These are phyloP conservation scores for Chytriomyces hyalinus DNA, from an alignment of 192 early-diverging fungal species.

Conservation along the genomic window DNA sequence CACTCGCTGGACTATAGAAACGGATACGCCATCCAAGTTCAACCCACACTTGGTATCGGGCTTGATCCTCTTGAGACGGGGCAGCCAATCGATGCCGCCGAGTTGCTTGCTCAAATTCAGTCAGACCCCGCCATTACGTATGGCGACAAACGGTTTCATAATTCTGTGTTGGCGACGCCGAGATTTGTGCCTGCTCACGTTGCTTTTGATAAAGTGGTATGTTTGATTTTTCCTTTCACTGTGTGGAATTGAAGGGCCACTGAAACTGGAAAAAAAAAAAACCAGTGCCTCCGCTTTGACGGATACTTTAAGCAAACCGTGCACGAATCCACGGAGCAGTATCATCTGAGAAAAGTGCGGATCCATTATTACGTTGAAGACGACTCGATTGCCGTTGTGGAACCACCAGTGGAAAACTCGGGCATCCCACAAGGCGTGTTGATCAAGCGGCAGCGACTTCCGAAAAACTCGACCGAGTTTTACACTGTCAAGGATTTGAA, in stretches of 20 bases:
- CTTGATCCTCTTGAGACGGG: slow-evolving; percentile 39
- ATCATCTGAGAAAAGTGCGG: slow-evolving; percentile 62
- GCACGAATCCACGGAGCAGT: slow-evolving; percentile 65
- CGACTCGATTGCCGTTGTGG: slow-evolving; percentile 68
- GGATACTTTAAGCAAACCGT: slow-evolving; percentile 71
- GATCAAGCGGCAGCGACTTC: slow-evolving; percentile 67
- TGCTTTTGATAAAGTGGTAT: slow-evolving; percentile 67
- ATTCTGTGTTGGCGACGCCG: slow-evolving; percentile 3
- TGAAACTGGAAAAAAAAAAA: neutral
- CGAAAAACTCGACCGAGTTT: slow-evolving; percentile 57
- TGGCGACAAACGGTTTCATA: slow-evolving; percentile 48
- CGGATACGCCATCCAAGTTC: slow-evolving; percentile 57
- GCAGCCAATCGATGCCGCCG: slow-evolving; percentile 34
- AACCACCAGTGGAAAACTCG: slow-evolving; percentile 66
- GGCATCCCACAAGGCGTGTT: slow-evolving; percentile 69
- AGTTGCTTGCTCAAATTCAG: slow-evolving; percentile 42
- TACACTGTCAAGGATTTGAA: slow-evolving; percentile 63
- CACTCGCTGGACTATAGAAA: slow-evolving; percentile 64
- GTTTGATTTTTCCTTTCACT: slow-evolving; percentile 27
- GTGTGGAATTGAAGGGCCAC: neutral
- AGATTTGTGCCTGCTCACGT: slow-evolving; percentile 65
- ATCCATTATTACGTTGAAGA: slow-evolving; percentile 69
- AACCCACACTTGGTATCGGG: slow-evolving; percentile 44
- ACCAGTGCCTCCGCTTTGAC: slow-evolving; percentile 63
- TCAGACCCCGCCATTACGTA: slow-evolving; percentile 54